Evolutionary conservation across 225 moss, liverwort and hornwort species (phyloP).

Genomic region (Anthoceros angustus): DNA sequence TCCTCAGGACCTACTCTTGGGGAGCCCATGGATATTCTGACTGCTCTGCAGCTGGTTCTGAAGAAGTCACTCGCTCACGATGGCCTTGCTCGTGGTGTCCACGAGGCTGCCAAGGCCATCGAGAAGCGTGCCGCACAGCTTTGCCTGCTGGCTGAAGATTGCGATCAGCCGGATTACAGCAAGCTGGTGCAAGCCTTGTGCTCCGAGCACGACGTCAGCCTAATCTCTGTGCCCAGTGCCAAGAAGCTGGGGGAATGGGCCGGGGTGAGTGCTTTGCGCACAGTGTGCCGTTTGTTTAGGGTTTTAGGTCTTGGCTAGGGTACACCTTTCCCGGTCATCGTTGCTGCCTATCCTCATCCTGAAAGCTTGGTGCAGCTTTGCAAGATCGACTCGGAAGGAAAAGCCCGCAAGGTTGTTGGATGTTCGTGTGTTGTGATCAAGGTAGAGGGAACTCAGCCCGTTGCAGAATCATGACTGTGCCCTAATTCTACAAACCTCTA

Average conservation of each 20-base stretch:
- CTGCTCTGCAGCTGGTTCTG: conserved; percentile 34
- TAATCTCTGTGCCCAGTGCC: conserved; percentile 34
- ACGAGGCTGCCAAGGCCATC: conserved; percentile 40
- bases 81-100: conserved; percentile 33
- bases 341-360: too few species aligned
- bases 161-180: conserved; percentile 37
- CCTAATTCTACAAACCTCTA: too few species aligned
- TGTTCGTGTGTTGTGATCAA: conserved; percentile 39
- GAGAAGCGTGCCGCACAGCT: conserved; percentile 39
- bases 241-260: conserved; percentile 42
- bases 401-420: conserved; percentile 33
- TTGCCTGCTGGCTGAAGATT: conserved; percentile 37
- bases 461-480: too few species aligned
- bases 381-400: conserved; percentile 42
- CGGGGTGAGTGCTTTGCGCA: conserved; percentile 14
- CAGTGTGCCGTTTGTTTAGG: background rate
- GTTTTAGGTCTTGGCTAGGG: too few species aligned
- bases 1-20: conserved; percentile 23
- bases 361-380: conserved; percentile 17
- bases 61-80: conserved; percentile 39
- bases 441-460: too few species aligned
- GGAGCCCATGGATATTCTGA: conserved; percentile 44
- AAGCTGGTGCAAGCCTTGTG: conserved; percentile 35
- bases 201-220: conserved; percentile 34
- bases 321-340: background rate